Conservation (phyloP, 352 stramenopile species). For the Pythium aphanidermatum region DNA sequence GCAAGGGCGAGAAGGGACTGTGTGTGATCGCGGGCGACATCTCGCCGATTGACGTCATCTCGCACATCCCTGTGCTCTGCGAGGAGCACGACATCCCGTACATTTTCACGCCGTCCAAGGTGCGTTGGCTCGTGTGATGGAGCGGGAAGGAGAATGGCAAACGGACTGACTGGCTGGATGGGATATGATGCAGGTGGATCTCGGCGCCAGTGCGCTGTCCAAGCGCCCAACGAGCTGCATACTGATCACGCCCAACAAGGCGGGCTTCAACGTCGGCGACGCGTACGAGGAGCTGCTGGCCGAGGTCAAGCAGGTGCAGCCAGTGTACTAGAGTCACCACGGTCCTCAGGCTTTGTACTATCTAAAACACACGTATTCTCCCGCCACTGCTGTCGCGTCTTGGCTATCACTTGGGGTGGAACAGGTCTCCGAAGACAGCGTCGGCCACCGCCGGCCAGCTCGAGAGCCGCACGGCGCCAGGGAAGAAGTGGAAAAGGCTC, state of each 20-base stretch:
- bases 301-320: slow-evolving; percentile 87
- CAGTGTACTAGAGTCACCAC: slow-evolving; percentile 57
- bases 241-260: slow-evolving; percentile 92
- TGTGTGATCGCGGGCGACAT: slow-evolving; percentile 99
- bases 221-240: slow-evolving; percentile 99
- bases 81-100: slow-evolving; percentile 99
- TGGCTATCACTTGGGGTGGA: slow-evolving; percentile 15
- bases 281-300: slow-evolving; percentile 87
- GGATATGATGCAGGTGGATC: slow-evolving; percentile 51
- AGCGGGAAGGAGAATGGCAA: neutral
- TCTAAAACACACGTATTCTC: slow-evolving; percentile 15
- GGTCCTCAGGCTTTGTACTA: slow-evolving; percentile 17
- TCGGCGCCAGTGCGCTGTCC: slow-evolving; percentile 95
- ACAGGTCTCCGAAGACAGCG: slow-evolving; percentile 58
- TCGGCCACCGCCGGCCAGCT: slow-evolving; percentile 63
- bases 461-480: slow-evolving; percentile 22
- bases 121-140: slow-evolving; percentile 16
- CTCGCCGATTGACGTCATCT: slow-evolving; percentile 99
- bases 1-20: slow-evolving; percentile 96
- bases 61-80: slow-evolving; percentile 97
- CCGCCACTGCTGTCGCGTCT: neutral
- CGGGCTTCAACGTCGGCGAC: slow-evolving; percentile 85
- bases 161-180: slow-evolving; percentile 2
- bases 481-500: slow-evolving; percentile 68
- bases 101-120: slow-evolving; percentile 97